Evolutionary conservation across 1,284 basidiomycete genomes (phyloP).

Genomic region (Exobasidium rhododendri): DNA sequence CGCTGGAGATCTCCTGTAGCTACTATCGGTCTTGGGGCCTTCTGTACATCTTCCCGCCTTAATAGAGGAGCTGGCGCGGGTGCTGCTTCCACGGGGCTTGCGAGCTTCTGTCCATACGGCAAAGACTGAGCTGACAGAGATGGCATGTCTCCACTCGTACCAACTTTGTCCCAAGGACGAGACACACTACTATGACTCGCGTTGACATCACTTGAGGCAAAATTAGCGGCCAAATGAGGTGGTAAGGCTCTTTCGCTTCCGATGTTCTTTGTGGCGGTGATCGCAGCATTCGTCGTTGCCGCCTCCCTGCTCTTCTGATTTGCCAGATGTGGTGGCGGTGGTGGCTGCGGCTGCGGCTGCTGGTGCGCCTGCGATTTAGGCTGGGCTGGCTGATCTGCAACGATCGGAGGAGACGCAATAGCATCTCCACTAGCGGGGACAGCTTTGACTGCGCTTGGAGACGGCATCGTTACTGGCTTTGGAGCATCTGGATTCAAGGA

Average conservation of each 20-base stretch:
- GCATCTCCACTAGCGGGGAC: constrained; percentile 9
- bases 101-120: background rate
- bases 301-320: background rate
- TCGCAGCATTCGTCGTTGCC: background rate
- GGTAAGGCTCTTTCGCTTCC: constrained; percentile 19
- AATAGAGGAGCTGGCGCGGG: background rate
- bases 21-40: background rate
- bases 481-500: constrained; percentile 22
- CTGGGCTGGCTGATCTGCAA: constrained; percentile 8
- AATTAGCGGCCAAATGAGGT: constrained; percentile 29
- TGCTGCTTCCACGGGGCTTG: constrained; percentile 14
- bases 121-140: no score
- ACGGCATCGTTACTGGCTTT: constrained; percentile 4
- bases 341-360: background rate
- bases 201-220: background rate
- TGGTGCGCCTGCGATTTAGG: background rate
- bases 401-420: constrained; percentile 17
- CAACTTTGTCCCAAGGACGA: no score
- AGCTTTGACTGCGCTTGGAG: constrained; percentile 12
- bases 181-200: background rate
- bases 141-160: no score
- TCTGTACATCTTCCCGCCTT: background rate
- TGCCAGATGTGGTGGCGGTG: background rate
- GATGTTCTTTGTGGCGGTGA: background rate
- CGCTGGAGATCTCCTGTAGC: constrained; percentile 8